Percentiles rank a stretch among this genome's conserved stretches.
Evolutionary conservation across 768 basidiomycete genomes (phyloP).

Genomic region (Lactarius tabidus): DNA sequence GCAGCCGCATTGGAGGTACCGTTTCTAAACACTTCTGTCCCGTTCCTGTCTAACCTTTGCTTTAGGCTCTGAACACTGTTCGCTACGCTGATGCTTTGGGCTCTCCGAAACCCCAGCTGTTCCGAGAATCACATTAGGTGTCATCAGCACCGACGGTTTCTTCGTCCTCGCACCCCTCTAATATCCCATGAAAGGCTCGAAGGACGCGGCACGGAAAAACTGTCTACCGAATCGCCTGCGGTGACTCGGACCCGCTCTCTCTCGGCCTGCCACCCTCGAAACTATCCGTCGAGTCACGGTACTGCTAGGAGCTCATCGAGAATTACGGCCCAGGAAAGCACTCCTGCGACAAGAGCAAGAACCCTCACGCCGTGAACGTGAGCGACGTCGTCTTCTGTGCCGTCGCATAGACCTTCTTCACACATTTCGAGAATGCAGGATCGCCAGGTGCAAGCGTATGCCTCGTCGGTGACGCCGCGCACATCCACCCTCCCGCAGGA

Average conservation of each 20-base stretch:
- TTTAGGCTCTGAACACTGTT: constrained; percentile 45
- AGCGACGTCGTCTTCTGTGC: constrained; percentile 40
- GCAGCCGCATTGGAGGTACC: constrained; percentile 51
- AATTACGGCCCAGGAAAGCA: constrained; percentile 36
- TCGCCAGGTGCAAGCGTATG: constrained; percentile 24
- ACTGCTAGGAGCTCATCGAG: constrained; percentile 43
- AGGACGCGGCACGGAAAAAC: constrained; percentile 19
- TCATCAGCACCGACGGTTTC: constrained; percentile 32
- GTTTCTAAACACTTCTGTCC: neutral
- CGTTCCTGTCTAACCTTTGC: constrained; percentile 34
- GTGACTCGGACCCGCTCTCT: constrained; percentile 38
- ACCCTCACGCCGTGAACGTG: constrained; percentile 35
- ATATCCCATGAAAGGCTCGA: constrained; percentile 27
- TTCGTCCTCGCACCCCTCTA: constrained; percentile 39
- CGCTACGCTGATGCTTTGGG: constrained; percentile 39
- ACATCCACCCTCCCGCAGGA: constrained; percentile 50
- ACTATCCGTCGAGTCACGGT: constrained; percentile 39
- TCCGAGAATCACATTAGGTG: constrained; percentile 28
- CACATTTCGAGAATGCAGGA: constrained; percentile 28
- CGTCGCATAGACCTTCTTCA: constrained; percentile 39
- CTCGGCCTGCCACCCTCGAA: constrained; percentile 37
- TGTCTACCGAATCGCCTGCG: constrained; percentile 41
- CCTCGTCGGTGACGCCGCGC: constrained; percentile 48
- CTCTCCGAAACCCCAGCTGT: constrained; percentile 33
- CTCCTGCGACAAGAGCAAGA: constrained; percentile 35